Evolutionary conservation across 306 rosid species (phyloP).

Genomic region (Astragalus membranaceus): DNA sequence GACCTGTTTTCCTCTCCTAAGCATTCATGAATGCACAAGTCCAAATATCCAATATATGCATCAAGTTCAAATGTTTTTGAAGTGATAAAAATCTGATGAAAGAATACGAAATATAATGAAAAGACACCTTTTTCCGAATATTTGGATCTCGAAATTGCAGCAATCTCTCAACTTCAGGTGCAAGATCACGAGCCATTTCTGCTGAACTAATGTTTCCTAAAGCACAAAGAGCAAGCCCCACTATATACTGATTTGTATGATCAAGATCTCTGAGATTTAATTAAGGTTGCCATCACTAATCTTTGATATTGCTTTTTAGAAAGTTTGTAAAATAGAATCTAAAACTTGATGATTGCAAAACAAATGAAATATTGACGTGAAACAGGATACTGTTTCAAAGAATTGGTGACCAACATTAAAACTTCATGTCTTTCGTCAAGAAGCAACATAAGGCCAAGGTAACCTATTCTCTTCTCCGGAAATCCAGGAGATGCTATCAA

Average conservation of each 20-base stretch:
- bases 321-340: background rate
- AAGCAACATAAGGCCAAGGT: slow-evolving; percentile 98
- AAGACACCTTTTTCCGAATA: slow-evolving; percentile 82
- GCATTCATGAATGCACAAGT: background rate
- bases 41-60: slow-evolving; percentile 1
- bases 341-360: background rate
- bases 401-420: slow-evolving; percentile 96
- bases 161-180: slow-evolving; percentile 90
- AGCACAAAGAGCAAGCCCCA: slow-evolving; percentile 99
- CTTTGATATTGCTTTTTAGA: slow-evolving; percentile 4
- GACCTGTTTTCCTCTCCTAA: slow-evolving; percentile 3
- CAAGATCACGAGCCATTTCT: slow-evolving; percentile 99
- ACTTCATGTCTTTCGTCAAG: slow-evolving; percentile 99
- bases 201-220: slow-evolving; percentile 98
- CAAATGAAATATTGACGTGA: slow-evolving; percentile 16
- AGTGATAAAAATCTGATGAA: background rate
- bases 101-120: background rate
- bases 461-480: slow-evolving; percentile 99
- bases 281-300: slow-evolving; percentile 49
- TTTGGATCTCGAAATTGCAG: slow-evolving; percentile 93
- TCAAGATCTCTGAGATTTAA: slow-evolving; percentile 80
- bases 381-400: slow-evolving; percentile 97
- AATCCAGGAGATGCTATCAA: slow-evolving; percentile 93
- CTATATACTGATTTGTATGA: slow-evolving; percentile 93
- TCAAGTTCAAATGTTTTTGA: slow-evolving; percentile 3